Conservation (phyloP, 352 stramenopile species). For the Globisporangium acanthophoron region DNA sequence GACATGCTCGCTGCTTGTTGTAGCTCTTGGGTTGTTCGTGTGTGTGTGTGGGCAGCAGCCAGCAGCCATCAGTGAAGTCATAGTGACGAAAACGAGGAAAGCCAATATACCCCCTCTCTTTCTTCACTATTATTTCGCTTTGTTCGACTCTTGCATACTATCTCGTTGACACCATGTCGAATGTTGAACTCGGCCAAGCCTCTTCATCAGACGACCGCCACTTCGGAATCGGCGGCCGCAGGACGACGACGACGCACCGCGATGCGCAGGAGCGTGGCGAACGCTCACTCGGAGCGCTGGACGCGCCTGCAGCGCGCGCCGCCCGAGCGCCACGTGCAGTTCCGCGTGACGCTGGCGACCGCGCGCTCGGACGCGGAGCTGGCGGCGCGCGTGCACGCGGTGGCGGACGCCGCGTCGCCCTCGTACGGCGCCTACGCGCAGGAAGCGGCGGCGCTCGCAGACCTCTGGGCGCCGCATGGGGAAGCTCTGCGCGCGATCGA, state of each 20-base stretch:
- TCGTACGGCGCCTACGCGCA: constrained; percentile 48
- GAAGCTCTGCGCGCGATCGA: constrained; percentile 16
- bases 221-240: not conserved
- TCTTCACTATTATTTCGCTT: not conserved
- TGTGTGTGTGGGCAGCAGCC: not conserved
- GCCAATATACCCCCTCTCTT: not conserved
- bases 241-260: not conserved
- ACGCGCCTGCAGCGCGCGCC: constrained; percentile 14
- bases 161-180: not conserved
- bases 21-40: not conserved
- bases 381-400: constrained; percentile 26
- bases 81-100: not conserved
- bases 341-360: constrained; percentile 34
- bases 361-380: constrained; percentile 28
- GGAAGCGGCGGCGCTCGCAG: constrained; percentile 21
- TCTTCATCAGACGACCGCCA: not conserved
- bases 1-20: constrained; percentile 12
- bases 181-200: not conserved
- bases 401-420: constrained; percentile 42
- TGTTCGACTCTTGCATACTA: not conserved
- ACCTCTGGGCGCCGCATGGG: constrained; percentile 31
- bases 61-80: not conserved
- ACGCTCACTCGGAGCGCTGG: constrained; percentile 12
- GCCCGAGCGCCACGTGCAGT: constrained; percentile 15
- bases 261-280: constrained; percentile 6